Evolutionary conservation across 257 asterid species (phyloP), one percentile per base, ranked within the genome.

Genomic region (Lithospermum erythrorhizon): DNA sequence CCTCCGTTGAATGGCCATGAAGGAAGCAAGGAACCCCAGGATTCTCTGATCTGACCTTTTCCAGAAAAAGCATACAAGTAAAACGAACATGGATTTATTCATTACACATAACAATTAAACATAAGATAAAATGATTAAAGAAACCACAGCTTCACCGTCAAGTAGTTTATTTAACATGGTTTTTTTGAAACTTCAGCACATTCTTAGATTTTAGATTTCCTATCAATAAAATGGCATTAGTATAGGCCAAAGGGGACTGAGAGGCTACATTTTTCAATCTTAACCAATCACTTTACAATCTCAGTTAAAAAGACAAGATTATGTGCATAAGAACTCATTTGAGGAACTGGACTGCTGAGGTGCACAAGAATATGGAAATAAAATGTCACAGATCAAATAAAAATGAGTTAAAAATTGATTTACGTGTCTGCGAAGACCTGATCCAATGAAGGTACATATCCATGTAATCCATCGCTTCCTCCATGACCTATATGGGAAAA

Each of bases 401-500:
- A 8, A 35, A 35, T 35, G 49, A 11, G 49, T 41, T 35, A 35
- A 10, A 13, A 0, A 13, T 0, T 41, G 9, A 16, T 11, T 41
- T 82, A 93, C 35, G 99, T 89, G 83, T 93, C 99, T 6, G 87
- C 86, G 65, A 93, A 97, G 13, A 93, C 99, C 68, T 93, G 85
- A 74, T 93, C 99, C 76, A 93, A 77, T 52, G 99, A 89, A 64
- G 99, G 99, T 59, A 93, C 99, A 71, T 89, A 93, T 70, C 99
- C 99, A 70, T 93, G 99, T 75, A 93, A 77, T 61, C 99, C 99
- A 84, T 93, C 99, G 79, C 99, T 93, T 57, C 99, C 99, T 19
- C 99, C 99, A 70, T 93, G 99, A 66, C 99, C 99, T 91, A 71
- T 59, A 66, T 58, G 71, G 61, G 47, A 67, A 69, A 57, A 7